phyloP scores from a whole-genome alignment of 768 basidiomycete species.

The Rossbeevera mucosa region DNA sequence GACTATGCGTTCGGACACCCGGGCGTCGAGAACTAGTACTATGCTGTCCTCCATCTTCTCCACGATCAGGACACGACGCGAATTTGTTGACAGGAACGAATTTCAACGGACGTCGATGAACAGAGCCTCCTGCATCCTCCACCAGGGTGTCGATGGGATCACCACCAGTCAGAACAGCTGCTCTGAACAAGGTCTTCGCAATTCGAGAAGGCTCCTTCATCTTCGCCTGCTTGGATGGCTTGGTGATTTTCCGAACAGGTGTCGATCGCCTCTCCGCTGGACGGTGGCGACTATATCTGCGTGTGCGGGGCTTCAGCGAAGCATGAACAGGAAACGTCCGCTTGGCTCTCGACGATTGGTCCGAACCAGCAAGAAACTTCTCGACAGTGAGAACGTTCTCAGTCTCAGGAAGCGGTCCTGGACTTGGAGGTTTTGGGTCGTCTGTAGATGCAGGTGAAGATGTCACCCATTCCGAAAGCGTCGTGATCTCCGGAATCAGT shows the following conservation, averaged over 20 bases:
- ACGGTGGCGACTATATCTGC: constrained; percentile 5
- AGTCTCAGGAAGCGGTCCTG: not conserved
- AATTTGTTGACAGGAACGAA: constrained; percentile 28
- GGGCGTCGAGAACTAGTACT: not conserved
- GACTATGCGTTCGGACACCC: constrained; percentile 1
- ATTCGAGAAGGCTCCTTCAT: constrained; percentile 1
- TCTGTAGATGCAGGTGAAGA: not conserved
- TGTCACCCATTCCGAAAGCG: constrained; percentile 7
- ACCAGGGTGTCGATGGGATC: constrained; percentile 19
- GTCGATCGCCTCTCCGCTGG: not conserved
- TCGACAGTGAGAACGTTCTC: constrained; percentile 24
- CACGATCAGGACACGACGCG: not conserved
- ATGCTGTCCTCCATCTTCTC: not conserved
- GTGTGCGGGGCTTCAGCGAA: constrained; percentile 16
- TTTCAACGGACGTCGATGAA: constrained; percentile 21
- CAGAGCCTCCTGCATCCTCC: constrained; percentile 8
- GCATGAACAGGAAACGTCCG: not conserved
- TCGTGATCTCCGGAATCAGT: constrained; percentile 18
- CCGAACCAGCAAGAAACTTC: constrained; percentile 18
- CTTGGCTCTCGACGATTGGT: not conserved
- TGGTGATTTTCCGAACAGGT: not conserved
- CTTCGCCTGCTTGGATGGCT: not conserved
- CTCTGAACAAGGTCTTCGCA: constrained; percentile 20
- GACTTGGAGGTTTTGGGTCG: not conserved
- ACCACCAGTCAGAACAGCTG: constrained; percentile 24